Conservation (phyloP, 192 early-diverging fungal species). For the Paraglomus brasilianum region DNA sequence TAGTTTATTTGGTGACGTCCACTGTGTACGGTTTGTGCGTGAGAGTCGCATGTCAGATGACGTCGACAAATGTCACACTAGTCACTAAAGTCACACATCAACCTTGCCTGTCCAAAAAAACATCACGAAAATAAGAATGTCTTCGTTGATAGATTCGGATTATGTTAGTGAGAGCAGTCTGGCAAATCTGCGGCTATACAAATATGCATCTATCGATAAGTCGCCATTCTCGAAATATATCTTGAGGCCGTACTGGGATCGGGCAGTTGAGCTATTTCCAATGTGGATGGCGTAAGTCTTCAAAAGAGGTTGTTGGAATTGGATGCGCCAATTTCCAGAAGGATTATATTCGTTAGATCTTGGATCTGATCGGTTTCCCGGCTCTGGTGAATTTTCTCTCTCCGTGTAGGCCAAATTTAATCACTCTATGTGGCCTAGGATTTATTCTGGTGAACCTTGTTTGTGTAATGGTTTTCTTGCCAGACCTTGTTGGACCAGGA, state of each 20-base stretch:
- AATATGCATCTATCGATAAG: slow-evolving; percentile 79
- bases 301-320: background rate
- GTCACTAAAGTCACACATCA: no score
- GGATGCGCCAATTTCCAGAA: no score
- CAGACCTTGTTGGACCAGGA: slow-evolving; percentile 66
- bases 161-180: slow-evolving; percentile 70
- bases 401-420: slow-evolving; percentile 70
- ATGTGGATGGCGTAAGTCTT: slow-evolving; percentile 90
- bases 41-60: no score
- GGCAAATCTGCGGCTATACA: slow-evolving; percentile 74
- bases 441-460: slow-evolving; percentile 75
- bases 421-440: slow-evolving; percentile 75
- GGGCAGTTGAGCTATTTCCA: slow-evolving; percentile 83
- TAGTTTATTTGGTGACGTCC: no score
- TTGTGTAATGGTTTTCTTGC: slow-evolving; percentile 65
- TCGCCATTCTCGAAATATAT: slow-evolving; percentile 81
- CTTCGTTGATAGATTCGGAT: slow-evolving; percentile 36
- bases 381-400: background rate
- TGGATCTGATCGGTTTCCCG: no score
- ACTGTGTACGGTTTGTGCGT: no score
- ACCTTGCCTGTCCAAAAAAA: no score
- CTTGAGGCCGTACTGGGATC: slow-evolving; percentile 87
- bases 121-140: background rate
- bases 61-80: no score
- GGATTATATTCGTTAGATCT: no score